Percentiles rank a stretch among this genome's conserved stretches.
Conservation (phyloP, 768 basidiomycete species). For the Pluteus cervinus region DNA sequence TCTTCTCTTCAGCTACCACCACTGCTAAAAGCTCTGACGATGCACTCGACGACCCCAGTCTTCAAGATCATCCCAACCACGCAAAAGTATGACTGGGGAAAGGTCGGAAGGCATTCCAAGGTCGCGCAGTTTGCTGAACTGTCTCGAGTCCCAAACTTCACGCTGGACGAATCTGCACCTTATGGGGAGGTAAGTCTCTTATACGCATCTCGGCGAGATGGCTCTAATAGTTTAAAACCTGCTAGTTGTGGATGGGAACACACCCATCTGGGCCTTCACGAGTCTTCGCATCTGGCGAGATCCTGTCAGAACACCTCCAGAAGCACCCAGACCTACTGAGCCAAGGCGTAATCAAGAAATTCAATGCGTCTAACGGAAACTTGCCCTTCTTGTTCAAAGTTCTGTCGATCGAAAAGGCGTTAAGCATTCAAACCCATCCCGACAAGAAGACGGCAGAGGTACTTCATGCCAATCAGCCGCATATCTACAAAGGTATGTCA, state of each 20-base stretch:
- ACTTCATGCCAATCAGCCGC: conserved; percentile 61
- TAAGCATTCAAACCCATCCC: conserved; percentile 91
- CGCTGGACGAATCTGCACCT: conserved; percentile 62
- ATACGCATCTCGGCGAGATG: neutral
- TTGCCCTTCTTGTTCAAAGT: conserved; percentile 93
- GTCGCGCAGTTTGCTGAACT: conserved; percentile 81
- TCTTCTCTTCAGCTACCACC: too few relatives aligned
- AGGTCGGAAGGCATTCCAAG: conserved; percentile 69
- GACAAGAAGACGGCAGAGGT: conserved; percentile 76
- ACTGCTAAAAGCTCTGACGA: too few relatives aligned
- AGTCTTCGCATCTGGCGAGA: conserved; percentile 27
- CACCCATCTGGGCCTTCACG: conserved; percentile 63
- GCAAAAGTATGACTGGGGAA: conserved; percentile 96
- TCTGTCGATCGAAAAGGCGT: conserved; percentile 80
- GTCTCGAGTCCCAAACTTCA: conserved; percentile 57
- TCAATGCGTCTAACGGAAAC: conserved; percentile 54
- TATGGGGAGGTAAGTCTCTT: conserved; percentile 81
- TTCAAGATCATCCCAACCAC: conserved; percentile 82
- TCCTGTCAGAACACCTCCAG: conserved; percentile 56
- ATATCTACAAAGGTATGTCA: conserved; percentile 83
- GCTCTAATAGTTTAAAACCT: conserved; percentile 6
- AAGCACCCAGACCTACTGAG: conserved; percentile 69
- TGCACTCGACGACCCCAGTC: conserved; percentile 25
- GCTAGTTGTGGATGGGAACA: conserved; percentile 98
- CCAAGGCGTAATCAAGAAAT: conserved; percentile 43